Evolutionary conservation across 2,329 filamentous ascomycete genomes (phyloP).

Genomic region (Karstenula rhodostoma): DNA sequence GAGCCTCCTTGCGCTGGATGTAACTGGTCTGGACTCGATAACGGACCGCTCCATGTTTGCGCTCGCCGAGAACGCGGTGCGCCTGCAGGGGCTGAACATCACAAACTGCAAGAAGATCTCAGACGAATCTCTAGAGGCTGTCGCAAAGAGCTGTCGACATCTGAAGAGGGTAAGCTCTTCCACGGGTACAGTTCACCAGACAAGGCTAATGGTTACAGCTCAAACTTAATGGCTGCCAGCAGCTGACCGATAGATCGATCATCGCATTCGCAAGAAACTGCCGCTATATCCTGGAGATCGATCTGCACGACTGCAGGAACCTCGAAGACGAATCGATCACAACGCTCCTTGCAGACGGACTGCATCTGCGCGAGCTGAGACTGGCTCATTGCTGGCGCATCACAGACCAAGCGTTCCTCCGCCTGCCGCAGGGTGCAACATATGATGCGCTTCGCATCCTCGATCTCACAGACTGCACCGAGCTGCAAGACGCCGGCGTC

Average conservation of each 20-base stretch:
- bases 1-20: conserved; percentile 86
- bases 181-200: neutral
- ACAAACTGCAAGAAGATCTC: conserved; percentile 85
- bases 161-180: conserved; percentile 76
- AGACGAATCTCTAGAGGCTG: conserved; percentile 80
- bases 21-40: conserved; percentile 81
- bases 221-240: conserved; percentile 92
- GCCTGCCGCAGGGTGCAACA: conserved; percentile 70
- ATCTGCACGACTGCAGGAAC: conserved; percentile 83
- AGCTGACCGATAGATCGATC: conserved; percentile 83
- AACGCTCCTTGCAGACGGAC: conserved; percentile 77
- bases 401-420: conserved; percentile 86
- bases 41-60: conserved; percentile 81
- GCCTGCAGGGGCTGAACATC: conserved; percentile 91
- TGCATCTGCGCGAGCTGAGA: conserved; percentile 87
- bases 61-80: conserved; percentile 81
- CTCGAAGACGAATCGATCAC: conserved; percentile 87
- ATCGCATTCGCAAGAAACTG: conserved; percentile 87
- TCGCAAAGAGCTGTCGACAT: conserved; percentile 83
- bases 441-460: conserved; percentile 93
- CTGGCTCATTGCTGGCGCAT: conserved; percentile 86
- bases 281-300: conserved; percentile 93
- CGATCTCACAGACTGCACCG: conserved; percentile 87
- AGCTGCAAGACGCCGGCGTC: conserved; percentile 85
- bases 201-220: conserved; percentile 63